Conservation (phyloP, 768 basidiomycete species). For the Cyclocybe cylindracea region DNA sequence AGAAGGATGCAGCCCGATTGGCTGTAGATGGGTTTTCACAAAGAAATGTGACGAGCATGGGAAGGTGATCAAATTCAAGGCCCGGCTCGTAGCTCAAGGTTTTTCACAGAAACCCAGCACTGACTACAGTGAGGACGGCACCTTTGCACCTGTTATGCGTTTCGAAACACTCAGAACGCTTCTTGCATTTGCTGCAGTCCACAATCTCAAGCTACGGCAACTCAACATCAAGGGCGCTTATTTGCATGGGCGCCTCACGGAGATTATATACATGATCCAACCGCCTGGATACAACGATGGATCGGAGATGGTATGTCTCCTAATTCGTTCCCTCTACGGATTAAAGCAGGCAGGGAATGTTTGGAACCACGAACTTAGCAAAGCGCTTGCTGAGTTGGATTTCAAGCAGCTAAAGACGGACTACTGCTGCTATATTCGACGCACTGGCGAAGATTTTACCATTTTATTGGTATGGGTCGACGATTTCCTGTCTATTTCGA, state of each 20-base stretch:
- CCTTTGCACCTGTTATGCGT: no score
- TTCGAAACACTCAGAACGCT: constrained; percentile 27
- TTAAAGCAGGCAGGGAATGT: no score
- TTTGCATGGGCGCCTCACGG: constrained; percentile 27
- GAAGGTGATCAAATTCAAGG: constrained; percentile 31
- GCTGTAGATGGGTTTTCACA: constrained; percentile 32
- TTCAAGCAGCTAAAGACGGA: constrained; percentile 16
- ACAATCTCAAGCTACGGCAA: constrained; percentile 36
- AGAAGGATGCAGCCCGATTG: constrained; percentile 18
- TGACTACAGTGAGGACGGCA: constrained; percentile 30
- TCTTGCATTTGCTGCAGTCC: constrained; percentile 34
- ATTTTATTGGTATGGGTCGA: constrained; percentile 9
- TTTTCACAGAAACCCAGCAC: constrained; percentile 39
- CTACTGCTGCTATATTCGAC: constrained; percentile 15
- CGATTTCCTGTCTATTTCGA: constrained; percentile 3
- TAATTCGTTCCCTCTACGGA: no score
- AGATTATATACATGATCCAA: constrained; percentile 41
- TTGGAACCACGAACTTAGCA: no score
- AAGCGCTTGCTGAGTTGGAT: constrained; percentile 24
- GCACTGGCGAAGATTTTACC: not conserved
- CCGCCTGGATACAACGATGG: constrained; percentile 31
- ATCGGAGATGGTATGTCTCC: no score
- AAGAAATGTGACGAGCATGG: constrained; percentile 36
- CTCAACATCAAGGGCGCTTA: no score
- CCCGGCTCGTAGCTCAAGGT: constrained; percentile 30